Evolutionary conservation across 2,329 filamentous ascomycete genomes (phyloP), one percentile per base, ranked within the genome.

Genomic region (Fragosphaeria purpurea): DNA sequence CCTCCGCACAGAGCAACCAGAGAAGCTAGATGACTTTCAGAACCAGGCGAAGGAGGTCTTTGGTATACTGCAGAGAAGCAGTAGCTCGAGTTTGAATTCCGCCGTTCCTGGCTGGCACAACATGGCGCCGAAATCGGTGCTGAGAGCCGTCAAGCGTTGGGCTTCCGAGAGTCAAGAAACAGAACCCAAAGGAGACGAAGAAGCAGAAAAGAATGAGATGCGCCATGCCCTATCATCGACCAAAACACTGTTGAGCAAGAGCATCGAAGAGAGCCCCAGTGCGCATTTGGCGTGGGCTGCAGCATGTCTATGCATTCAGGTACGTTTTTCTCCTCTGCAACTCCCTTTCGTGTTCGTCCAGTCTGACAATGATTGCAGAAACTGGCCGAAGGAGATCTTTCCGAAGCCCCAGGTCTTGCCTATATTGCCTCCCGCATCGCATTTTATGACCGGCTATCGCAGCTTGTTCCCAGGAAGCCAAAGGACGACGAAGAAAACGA

Each of bases 271-370:
- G 38, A 41, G 32, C 43, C 42, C 42, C 10, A 46, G 38, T 46
- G 48, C 48, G 41, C 43, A 46, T 12, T n/a, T 50, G 43, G 48
- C 48, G 22, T 50, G 48, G 48, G 37, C 31, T 11, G 48, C 48
- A 46, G 43, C 41, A 37, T 11, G 42, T 32, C 44, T 50, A 9
- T 50, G 48, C 22, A 46, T 50, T n/a, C 42, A 35, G 42, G 48
- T 46, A 50, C 31, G 39, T 42, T 22, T 22, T 22, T 22, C 2
- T 22, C 2, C 22, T 22, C 22, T 22, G 22, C 22, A 22, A 22
- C 22, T 22, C 22, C 22, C 22, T 22, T 22, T 22, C 22, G 22
- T 22, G 22, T 22, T 22, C 22, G 22, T 22, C 22, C 2, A 22
- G 22, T 49, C 47, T 45, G 30, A 45, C 38, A 33, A 38, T 34